A percentile compares a stretch with the other conserved stretches of the same genome.
These are phyloP conservation scores for Cryphonectria japonica DNA, from an alignment of 2,329 filamentous ascomycete species.

Conservation along the genomic window DNA sequence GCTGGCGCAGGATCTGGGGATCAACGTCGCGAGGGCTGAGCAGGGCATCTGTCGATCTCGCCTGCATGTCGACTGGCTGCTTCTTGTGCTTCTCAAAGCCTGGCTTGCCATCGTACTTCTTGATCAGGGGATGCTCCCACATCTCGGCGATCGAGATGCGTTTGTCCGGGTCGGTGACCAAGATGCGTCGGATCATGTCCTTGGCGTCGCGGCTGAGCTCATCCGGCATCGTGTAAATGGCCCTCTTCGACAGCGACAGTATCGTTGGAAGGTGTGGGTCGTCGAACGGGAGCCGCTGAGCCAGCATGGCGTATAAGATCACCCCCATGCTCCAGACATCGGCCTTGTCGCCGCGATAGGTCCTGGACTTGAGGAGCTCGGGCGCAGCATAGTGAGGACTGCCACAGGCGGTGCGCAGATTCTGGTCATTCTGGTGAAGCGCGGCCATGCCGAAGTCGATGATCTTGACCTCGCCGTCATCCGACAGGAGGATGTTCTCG, in stretches of 20 bases:
- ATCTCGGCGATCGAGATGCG: constrained; percentile 82
- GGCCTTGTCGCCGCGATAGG: constrained; percentile 82
- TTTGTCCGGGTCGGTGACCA: constrained; percentile 75
- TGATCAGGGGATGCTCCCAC: constrained; percentile 85
- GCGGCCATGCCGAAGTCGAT: constrained; percentile 99
- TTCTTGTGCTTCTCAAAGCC: constrained; percentile 60
- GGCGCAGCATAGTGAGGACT: constrained; percentile 97
- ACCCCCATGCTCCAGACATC: constrained; percentile 96
- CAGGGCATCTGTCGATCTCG: constrained; percentile 64
- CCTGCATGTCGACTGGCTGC: constrained; percentile 60
- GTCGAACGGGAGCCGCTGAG: constrained; percentile 83
- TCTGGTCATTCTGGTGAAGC: constrained; percentile 76
- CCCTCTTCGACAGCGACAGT: constrained; percentile 63
- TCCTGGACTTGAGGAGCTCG: constrained; percentile 77
- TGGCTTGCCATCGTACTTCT: constrained; percentile 79
- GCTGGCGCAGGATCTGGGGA: constrained; percentile 77
- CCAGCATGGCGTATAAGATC: constrained; percentile 85
- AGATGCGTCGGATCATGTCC: constrained; percentile 78
- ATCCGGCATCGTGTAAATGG: constrained; percentile 63
- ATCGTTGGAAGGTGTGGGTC: constrained; percentile 59
- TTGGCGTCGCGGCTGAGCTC: constrained; percentile 70
- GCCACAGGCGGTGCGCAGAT: constrained; percentile 87
- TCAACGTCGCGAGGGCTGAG: constrained; percentile 72
- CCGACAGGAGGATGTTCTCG: constrained; percentile 90
- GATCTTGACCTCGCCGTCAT: constrained; percentile 79